These are phyloP conservation scores for Arthrobotrys musiformis DNA, from an alignment of 2,329 filamentous ascomycete genomes.

Conservation along the genomic window DNA sequence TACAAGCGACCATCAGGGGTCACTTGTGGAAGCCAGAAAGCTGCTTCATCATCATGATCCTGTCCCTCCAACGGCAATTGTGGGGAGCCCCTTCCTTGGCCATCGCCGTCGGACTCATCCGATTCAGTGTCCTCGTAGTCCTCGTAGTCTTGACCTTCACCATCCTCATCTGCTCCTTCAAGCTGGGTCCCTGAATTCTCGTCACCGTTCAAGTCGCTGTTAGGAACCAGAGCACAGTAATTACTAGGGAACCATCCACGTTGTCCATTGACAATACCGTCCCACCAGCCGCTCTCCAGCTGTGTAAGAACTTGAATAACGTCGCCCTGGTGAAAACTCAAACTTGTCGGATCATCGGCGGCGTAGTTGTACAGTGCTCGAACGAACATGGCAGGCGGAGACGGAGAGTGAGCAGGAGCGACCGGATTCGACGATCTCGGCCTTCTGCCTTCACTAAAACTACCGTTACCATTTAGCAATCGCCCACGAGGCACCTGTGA, in stretches of 20 bases:
- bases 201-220: slow-evolving; percentile 77
- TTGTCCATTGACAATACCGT: slow-evolving; percentile 95
- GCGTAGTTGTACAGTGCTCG: slow-evolving; percentile 98
- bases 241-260: slow-evolving; percentile 99
- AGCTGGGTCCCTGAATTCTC: slow-evolving; percentile 68
- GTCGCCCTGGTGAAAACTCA: slow-evolving; percentile 96
- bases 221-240: slow-evolving; percentile 88
- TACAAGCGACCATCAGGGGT: slow-evolving; percentile 92
- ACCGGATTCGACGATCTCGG: slow-evolving; percentile 51
- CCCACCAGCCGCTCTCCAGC: slow-evolving; percentile 99
- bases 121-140: slow-evolving; percentile 69
- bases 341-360: slow-evolving; percentile 92
- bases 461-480: slow-evolving; percentile 68
- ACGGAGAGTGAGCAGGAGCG: slow-evolving; percentile 59
- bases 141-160: slow-evolving; percentile 75
- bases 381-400: slow-evolving; percentile 82
- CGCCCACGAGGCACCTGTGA: slow-evolving; percentile 43
- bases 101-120: slow-evolving; percentile 67
- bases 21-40: slow-evolving; percentile 98
- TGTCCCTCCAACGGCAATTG: slow-evolving; percentile 73
- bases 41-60: slow-evolving; percentile 78
- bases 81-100: slow-evolving; percentile 67
- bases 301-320: slow-evolving; percentile 98
- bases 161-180: slow-evolving; percentile 74
- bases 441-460: slow-evolving; percentile 59